Base-by-base conservation (phyloP, 176 grass and related monocot species). In the Aegilops bicornis region DNA sequence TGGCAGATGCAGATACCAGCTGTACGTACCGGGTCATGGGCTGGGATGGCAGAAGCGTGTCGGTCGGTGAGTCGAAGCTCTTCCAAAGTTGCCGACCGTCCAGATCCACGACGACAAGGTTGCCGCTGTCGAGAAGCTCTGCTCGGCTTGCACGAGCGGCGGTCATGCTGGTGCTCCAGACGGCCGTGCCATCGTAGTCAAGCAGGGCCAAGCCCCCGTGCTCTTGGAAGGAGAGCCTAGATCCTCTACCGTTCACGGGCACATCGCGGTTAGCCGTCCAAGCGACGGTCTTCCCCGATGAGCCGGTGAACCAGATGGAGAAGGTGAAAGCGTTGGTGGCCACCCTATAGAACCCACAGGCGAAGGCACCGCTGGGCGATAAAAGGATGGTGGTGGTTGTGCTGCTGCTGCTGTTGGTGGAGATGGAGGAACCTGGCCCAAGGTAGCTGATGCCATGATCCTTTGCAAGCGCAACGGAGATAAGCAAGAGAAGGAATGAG, bases 341-440 rank as follows among this genome's bases (percentile, higher is more conserved):
- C 30, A 94, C 86, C 81, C 73, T 77, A 52, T 97, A 90, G 86
- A 94, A 97, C 33, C 95, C 86, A 6, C 85, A 94, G 9, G 92
- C 54, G 61, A 94, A 94, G 59, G 73, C 65, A 1, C 76, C 83
- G 22, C 64, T 88, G 0, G 76, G 74, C 0, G 92, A 97, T 31
- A 81, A 62, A 2, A 94, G 81, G 80, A 85, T 11, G 40, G 40
- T 42, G 40, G 40, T 62, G 80, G 56, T 24, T 12, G 32, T 73
- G 76, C 43, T 22, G 10, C 6, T 65, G 58, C 19, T 19, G 62
- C 58, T 66, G 40, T 32, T 0, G 19, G 66, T 79, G 43, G 11
- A 47, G 12, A 47, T 1, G 58, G 58, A 82, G 58, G 73, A 83
- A 16, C 84, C 78, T 83, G 32, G 32, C 23, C 13, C 37, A 10